phyloP scores from a whole-genome alignment of 2,329 filamentous ascomycete species.

The Colletotrichum liriopes region DNA sequence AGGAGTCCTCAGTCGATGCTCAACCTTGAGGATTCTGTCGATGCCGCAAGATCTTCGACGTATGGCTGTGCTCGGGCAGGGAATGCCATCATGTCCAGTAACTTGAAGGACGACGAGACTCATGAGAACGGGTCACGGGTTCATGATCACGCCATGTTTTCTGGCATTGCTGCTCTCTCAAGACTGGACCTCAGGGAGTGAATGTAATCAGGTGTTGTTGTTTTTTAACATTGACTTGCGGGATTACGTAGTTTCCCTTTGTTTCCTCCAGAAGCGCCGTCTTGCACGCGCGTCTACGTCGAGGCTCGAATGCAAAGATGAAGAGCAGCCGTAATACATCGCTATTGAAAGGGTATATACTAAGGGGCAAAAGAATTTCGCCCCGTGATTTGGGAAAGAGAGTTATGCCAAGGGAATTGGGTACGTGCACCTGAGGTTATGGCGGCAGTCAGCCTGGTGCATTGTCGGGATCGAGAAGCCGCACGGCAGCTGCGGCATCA shows the following conservation, averaged over 20 bases:
- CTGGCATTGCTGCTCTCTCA: background rate
- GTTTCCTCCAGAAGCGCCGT: background rate
- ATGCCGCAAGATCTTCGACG: too few species aligned
- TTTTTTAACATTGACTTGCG: background rate
- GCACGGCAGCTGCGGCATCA: background rate
- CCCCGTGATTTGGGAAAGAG: background rate
- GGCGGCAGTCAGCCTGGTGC: background rate
- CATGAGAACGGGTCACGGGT: background rate
- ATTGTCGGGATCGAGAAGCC: background rate
- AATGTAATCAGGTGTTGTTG: background rate
- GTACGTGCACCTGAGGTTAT: background rate
- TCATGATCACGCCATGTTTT: background rate
- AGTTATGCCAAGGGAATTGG: background rate
- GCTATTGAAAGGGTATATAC: constrained; percentile 16
- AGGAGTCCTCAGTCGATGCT: background rate
- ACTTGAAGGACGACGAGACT: background rate
- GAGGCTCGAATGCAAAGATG: background rate
- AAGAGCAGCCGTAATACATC: constrained; percentile 3
- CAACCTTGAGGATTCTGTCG: background rate
- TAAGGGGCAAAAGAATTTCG: background rate
- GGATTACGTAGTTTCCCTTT: background rate
- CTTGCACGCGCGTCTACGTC: background rate
- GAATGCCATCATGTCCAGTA: too few species aligned
- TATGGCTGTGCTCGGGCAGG: too few species aligned
- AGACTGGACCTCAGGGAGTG: background rate